Conservation (phyloP, 164 flowering plant genomes). For the Cinnamomum chago region DNA sequence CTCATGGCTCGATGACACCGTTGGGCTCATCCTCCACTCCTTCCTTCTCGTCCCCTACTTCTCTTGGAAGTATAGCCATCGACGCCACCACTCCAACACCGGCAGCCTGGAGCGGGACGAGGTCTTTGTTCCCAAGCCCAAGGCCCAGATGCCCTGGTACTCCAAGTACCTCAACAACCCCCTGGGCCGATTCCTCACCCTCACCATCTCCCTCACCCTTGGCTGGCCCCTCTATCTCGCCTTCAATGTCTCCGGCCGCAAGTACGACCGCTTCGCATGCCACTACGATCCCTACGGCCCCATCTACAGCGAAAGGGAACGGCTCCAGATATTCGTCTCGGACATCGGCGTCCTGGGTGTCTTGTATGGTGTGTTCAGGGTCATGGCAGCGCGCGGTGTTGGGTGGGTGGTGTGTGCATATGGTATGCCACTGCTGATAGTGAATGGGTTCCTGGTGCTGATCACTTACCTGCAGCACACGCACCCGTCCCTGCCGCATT, state of each 20-base stretch:
- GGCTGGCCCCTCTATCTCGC: conserved; percentile 79
- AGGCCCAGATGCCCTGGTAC: conserved; percentile 44
- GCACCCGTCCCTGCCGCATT: conserved; percentile 75
- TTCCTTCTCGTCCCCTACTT: conserved; percentile 75
- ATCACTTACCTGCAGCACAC: conserved; percentile 84
- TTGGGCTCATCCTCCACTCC: conserved; percentile 74
- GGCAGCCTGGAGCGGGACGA: conserved; percentile 74
- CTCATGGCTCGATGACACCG: conserved; percentile 80
- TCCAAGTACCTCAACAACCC: conserved; percentile 68
- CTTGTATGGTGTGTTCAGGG: conserved; percentile 34
- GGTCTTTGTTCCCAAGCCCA: conserved; percentile 72
- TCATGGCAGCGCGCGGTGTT: conserved; percentile 40
- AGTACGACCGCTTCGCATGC: conserved; percentile 70
- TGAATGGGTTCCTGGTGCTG: conserved; percentile 64
- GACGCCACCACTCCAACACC: conserved; percentile 86
- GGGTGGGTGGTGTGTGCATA: conserved; percentile 49
- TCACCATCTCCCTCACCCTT: conserved; percentile 43
- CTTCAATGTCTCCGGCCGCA: conserved; percentile 76
- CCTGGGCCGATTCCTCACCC: conserved; percentile 47
- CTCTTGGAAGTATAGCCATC: conserved; percentile 87
- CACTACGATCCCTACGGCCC: conserved; percentile 74
- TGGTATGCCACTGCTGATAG: conserved; percentile 62
- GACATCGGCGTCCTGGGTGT: conserved; percentile 57
- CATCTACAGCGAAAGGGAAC: conserved; percentile 58
- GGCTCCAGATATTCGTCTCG: conserved; percentile 51